Evolutionary conservation across 345 rosid species (phyloP), one percentile per base, ranked within the genome.

Genomic region (Leavenworthia alabamica): DNA sequence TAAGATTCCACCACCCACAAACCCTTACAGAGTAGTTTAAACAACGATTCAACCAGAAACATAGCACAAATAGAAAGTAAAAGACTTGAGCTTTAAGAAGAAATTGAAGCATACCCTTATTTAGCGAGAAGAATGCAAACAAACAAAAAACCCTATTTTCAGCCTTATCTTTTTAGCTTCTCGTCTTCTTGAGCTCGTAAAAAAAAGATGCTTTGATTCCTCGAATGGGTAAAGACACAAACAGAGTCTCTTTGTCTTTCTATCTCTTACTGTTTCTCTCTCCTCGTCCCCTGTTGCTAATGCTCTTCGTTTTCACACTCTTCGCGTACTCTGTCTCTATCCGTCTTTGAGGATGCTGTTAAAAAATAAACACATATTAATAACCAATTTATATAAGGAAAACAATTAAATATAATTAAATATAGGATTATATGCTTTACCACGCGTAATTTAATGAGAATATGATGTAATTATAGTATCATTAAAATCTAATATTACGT

Each of bases 191-290:
- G 58, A 57, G 75, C 75, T 71, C 70, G 60, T n/a, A n/a, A n/a
- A 26, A 43, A 74, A 80, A 80, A 81, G 89, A 83, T 86, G 76
- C 86, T 72, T 78, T 78, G 83, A 83, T 77, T 81, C 80, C 80
- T 68, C 74, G 64, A 74, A 77, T 56, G 75, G 82, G 70, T 71
- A 63, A 65, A n/a, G 62, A 50, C 73, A 56, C 44, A 49, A 56
- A 57, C 46, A 63, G n/a, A n/a, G n/a, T n/a, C n/a, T 22, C 24
- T 22, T 60, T 22, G 40, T 63, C 56, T 64, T 27, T 49, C 53
- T 71, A 54, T 50, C 42, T 20, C 10, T n/a, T n/a, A n/a, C n/a
- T n/a, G n/a, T 54, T 51, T 70, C 74, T 70, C 74, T 55, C 71
- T 64, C 75, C 44, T 57, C 60, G 75, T 64, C 75, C 75, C 59